Base-by-base conservation (phyloP, 768 basidiomycete genomes). In the Chiua virens region DNA sequence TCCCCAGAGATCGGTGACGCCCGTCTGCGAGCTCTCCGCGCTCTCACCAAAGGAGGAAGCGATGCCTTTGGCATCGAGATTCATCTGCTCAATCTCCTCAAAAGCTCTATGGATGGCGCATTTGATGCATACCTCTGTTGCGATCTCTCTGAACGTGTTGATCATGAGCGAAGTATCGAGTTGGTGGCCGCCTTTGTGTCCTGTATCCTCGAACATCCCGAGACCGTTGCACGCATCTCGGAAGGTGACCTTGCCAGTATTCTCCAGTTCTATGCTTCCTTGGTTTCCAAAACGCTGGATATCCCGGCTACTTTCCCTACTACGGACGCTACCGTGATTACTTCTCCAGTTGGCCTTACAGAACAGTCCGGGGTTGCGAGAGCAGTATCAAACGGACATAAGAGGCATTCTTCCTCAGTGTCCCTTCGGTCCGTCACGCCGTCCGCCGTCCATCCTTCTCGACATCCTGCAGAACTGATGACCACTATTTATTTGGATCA, bases 1-100 rank as follows among this genome's bases (percentile, higher is more conserved):
- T 74, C 72, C 4, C 55, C 69, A n/a, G 89, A 90, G 22, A 69
- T 87, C 1, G 89, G 89, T 77, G 86, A 89, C 56, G 72, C 80
- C 2, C 78, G 85, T 18, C 81, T 85, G 60, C 85, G 82, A 54
- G 87, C 88, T 2, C 71, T 90, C 2, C 70, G 78, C 5, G 80
- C 85, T 4, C 73, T 92, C 45, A 85, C 85, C 32, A 78, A 74
- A 53, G 78, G 73, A 36, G 87, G 86, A 7, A 59, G 70, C 3
- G 82, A 87, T 41, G 77, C 83, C 25, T 68, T 81, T 32, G 88
- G 88, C 18, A 78, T 88, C 57, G 89, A 90, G 65, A 63, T 71
- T 8, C 69, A 73, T 34, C 61, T 89, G 30, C 68, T 89, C 22
- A 69, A 74, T 36, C 65, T 85, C 42, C 70, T 89, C 38, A 79